A percentile compares a stretch with the other conserved stretches of the same genome.
These are phyloP conservation scores for Ophiostoma pallidulum DNA, from an alignment of 2,329 filamentous ascomycete species.

Conservation along the genomic window DNA sequence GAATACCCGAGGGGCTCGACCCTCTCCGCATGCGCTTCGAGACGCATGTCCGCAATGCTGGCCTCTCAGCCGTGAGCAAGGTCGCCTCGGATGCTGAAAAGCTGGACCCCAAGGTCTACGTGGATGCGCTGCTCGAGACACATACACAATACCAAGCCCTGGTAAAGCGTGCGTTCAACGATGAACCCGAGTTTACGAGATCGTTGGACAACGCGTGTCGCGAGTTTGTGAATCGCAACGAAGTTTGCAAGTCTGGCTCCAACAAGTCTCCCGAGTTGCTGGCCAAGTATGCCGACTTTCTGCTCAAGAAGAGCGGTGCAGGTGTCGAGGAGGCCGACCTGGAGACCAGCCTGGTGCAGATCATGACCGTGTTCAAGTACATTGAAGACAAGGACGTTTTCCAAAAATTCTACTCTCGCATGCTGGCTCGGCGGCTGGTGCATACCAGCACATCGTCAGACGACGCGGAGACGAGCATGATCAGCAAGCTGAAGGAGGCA, in stretches of 20 bases:
- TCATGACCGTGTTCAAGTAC: slow-evolving; percentile 99
- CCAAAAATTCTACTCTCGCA: slow-evolving; percentile 98
- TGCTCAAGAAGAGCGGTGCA: slow-evolving; percentile 87
- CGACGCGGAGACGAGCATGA: slow-evolving; percentile 98
- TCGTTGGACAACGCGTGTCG: slow-evolving; percentile 94
- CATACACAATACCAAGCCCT: slow-evolving; percentile 88
- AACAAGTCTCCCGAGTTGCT: slow-evolving; percentile 91
- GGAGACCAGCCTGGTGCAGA: slow-evolving; percentile 77
- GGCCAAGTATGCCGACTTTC: slow-evolving; percentile 87
- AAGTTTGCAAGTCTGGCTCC: slow-evolving; percentile 86
- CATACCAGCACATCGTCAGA: slow-evolving; percentile 93
- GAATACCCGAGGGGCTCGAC: slow-evolving; percentile 85
- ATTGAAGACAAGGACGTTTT: slow-evolving; percentile 99
- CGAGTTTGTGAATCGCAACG: slow-evolving; percentile 96
- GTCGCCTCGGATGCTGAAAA: slow-evolving; percentile 79
- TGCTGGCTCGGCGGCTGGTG: slow-evolving; percentile 88
- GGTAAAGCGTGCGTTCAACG: slow-evolving; percentile 85
- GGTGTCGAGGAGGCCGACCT: slow-evolving; percentile 90
- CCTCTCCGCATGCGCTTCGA: slow-evolving; percentile 83
- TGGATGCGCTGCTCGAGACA: slow-evolving; percentile 87
- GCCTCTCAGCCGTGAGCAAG: slow-evolving; percentile 81
- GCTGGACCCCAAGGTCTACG: slow-evolving; percentile 92
- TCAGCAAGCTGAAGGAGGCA: slow-evolving; percentile 96
- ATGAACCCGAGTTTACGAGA: slow-evolving; percentile 92
- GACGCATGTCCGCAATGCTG: slow-evolving; percentile 83